phyloP scores from a whole-genome alignment of 352 stramenopile genomes.

The Lagenidium giganteum region DNA sequence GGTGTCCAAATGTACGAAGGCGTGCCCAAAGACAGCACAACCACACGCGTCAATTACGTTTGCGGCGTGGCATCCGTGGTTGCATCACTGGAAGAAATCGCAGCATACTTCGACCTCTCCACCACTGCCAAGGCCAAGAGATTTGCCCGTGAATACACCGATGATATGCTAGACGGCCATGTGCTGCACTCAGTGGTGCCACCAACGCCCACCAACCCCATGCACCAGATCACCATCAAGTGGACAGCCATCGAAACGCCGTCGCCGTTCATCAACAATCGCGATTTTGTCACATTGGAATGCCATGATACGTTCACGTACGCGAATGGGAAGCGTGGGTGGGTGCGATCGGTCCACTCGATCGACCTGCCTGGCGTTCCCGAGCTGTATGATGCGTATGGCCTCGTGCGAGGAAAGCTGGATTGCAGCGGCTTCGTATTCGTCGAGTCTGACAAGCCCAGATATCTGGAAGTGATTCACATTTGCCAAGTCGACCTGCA shows the following conservation, averaged over 20 bases:
- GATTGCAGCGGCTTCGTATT: slow-evolving; percentile 59
- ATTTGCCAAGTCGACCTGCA: slow-evolving; percentile 46
- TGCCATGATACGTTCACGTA: slow-evolving; percentile 54
- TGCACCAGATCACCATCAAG: slow-evolving; percentile 46
- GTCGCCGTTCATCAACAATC: slow-evolving; percentile 49
- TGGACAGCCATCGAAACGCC: slow-evolving; percentile 44
- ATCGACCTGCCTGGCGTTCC: slow-evolving; percentile 48
- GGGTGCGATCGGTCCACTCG: slow-evolving; percentile 53
- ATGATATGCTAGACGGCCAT: slow-evolving; percentile 39
- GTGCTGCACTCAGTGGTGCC: slow-evolving; percentile 45
- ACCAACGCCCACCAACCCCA: slow-evolving; percentile 17
- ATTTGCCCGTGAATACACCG: slow-evolving; percentile 39
- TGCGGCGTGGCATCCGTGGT: slow-evolving; percentile 52
- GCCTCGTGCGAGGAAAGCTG: slow-evolving; percentile 42
- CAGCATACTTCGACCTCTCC: slow-evolving; percentile 60
- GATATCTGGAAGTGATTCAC: slow-evolving; percentile 49
- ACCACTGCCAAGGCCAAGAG: slow-evolving; percentile 43
- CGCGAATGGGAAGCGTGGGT: slow-evolving; percentile 36
- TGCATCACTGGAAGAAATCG: slow-evolving; percentile 60
- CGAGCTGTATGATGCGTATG: slow-evolving; percentile 27
- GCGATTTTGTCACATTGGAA: slow-evolving; percentile 50
- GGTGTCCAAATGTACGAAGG: slow-evolving; percentile 72
- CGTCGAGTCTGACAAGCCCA: slow-evolving; percentile 38
- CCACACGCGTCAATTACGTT: slow-evolving; percentile 56
- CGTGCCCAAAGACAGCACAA: too few species aligned